A percentile compares a stretch with the other conserved stretches of the same genome.
Conservation (phyloP, 257 asterid genomes). For the Dorcoceras hygrometricum region DNA sequence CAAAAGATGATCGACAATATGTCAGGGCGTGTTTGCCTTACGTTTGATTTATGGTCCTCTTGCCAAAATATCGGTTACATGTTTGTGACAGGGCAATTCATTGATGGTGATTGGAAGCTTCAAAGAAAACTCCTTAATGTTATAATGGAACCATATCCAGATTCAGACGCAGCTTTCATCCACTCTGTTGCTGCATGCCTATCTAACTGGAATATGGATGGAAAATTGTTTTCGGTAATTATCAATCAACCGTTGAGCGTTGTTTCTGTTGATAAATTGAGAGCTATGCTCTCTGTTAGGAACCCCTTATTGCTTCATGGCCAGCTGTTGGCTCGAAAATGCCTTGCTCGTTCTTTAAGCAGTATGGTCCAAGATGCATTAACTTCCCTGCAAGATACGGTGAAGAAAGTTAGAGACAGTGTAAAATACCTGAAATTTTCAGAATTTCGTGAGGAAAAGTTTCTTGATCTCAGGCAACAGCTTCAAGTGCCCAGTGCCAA, state of each 20-base stretch:
- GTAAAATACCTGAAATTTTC: slow-evolving; percentile 89
- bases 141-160: slow-evolving; percentile 88
- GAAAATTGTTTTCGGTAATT: slow-evolving; percentile 75
- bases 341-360: slow-evolving; percentile 82
- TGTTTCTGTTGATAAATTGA: slow-evolving; percentile 59
- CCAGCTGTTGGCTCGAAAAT: slow-evolving; percentile 68
- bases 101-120: slow-evolving; percentile 88
- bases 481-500: slow-evolving; percentile 92
- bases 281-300: slow-evolving; percentile 79
- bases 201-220: slow-evolving; percentile 85
- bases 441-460: slow-evolving; percentile 79
- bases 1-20: slow-evolving; percentile 72
- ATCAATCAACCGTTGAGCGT: slow-evolving; percentile 60
- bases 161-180: slow-evolving; percentile 76
- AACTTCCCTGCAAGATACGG: slow-evolving; percentile 41
- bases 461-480: slow-evolving; percentile 69
- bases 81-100: slow-evolving; percentile 75
- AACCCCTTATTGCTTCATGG: slow-evolving; percentile 78
- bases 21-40: slow-evolving; percentile 83
- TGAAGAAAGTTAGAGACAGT: slow-evolving; percentile 73
- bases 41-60: slow-evolving; percentile 84
- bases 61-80: slow-evolving; percentile 58
- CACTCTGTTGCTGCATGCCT: slow-evolving; percentile 90
- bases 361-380: slow-evolving; percentile 63
- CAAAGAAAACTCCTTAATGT: slow-evolving; percentile 81